Conservation (phyloP, 2,329 filamentous ascomycete species). For the Xylaria polymorpha region DNA sequence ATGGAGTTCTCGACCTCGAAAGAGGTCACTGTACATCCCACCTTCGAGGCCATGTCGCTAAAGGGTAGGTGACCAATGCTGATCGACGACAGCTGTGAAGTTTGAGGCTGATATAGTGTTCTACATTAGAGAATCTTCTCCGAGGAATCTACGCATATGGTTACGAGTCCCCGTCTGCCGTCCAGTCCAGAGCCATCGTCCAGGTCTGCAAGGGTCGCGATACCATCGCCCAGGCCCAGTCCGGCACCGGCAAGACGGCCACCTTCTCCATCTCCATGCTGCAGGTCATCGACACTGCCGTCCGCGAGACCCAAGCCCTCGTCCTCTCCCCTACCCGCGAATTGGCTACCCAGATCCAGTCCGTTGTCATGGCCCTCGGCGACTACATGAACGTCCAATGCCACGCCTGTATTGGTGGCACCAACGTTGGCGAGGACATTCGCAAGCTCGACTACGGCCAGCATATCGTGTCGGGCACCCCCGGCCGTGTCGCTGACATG, state of each 20-base stretch:
- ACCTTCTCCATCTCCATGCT: constrained; percentile 97
- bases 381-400: constrained; percentile 99
- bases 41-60: constrained; percentile 94
- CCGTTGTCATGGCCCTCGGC: constrained; percentile 98
- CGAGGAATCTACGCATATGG: constrained; percentile 98
- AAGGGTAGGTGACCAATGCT: constrained; percentile 68
- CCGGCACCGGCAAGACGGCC: constrained; percentile 95
- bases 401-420: constrained; percentile 97
- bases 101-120: constrained; percentile 5
- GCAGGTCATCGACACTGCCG: constrained; percentile 92
- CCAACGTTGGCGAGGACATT: constrained; percentile 97
- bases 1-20: constrained; percentile 99
- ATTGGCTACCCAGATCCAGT: constrained; percentile 97
- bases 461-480: constrained; percentile 96
- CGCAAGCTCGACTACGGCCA: constrained; percentile 97
- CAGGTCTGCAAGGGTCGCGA: constrained; percentile 99
- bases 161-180: constrained; percentile 97
- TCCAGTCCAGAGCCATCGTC: constrained; percentile 97
- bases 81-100: neutral
- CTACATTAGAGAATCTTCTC: constrained; percentile 81
- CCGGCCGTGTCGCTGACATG: constrained; percentile 85
- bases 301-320: constrained; percentile 92
- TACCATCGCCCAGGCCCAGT: constrained; percentile 98
- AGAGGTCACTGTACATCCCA: constrained; percentile 94
- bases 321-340: constrained; percentile 96